Evolutionary conservation across 208 protist genomes (phyloP).

Genomic region (Acanthamoeba royreba): DNA sequence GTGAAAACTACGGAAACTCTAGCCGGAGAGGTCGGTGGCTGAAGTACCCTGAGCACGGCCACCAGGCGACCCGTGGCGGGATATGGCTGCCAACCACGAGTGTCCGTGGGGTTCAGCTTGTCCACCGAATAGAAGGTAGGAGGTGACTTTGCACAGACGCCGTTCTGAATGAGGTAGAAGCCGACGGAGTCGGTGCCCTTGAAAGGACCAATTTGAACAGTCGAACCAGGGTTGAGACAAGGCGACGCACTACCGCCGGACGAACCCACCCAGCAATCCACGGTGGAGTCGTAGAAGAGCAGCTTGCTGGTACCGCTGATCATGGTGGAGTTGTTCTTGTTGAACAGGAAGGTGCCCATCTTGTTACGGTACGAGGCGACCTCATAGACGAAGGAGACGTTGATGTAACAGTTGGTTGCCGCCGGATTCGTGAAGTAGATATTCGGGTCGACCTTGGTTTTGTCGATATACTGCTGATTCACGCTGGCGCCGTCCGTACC

Average conservation of each 20-base stretch:
- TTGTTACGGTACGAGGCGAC: neutral
- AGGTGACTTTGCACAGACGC: neutral
- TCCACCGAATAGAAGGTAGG: neutral
- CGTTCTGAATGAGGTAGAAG: neutral
- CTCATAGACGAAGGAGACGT: constrained; percentile 43
- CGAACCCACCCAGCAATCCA: neutral
- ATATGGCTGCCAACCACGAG: neutral
- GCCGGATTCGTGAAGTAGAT: neutral
- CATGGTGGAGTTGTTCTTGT: neutral
- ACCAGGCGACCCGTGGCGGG: neutral
- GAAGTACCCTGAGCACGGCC: neutral
- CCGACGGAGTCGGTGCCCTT: neutral
- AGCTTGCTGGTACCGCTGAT: neutral
- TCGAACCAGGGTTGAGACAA: neutral
- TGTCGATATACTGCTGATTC: neutral
- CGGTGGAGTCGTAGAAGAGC: neutral
- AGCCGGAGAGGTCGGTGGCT: neutral
- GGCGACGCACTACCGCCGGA: neutral
- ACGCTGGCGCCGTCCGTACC: neutral
- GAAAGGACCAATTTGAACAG: neutral
- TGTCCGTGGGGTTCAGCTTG: neutral
- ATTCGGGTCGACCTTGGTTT: neutral
- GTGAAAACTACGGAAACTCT: neutral
- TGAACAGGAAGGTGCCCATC: constrained; percentile 21
- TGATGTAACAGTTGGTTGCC: neutral